Percentiles rank a stretch among this genome's conserved stretches.
Conservation (phyloP, 371 early-diverging fungal species). For the Rhizopus stolonifer region DNA sequence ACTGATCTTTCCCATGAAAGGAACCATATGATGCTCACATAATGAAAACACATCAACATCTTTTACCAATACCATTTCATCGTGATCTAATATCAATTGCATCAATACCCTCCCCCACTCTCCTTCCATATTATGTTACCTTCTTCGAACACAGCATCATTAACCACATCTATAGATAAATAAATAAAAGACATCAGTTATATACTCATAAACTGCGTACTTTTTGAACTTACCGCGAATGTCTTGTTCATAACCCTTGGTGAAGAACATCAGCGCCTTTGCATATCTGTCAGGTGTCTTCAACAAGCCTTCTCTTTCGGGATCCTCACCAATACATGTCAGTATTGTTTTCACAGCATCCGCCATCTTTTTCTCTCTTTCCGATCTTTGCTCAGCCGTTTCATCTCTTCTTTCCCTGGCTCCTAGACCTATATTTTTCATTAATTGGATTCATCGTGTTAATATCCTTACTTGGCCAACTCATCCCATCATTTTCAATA, state of each 20-base stretch:
- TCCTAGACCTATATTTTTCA: slow-evolving; percentile 49
- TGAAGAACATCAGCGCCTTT: slow-evolving; percentile 95
- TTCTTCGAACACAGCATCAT: slow-evolving; percentile 95
- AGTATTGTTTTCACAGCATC: slow-evolving; percentile 88
- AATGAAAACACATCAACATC: slow-evolving; percentile 93
- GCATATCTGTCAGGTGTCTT: slow-evolving; percentile 98
- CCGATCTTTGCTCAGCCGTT: slow-evolving; percentile 64
- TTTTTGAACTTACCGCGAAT: slow-evolving; percentile 58
- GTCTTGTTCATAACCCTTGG: slow-evolving; percentile 93
- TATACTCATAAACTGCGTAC: neutral
- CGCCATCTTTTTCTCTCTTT: slow-evolving; percentile 74
- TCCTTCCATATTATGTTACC: no score
- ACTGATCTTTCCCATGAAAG: slow-evolving; percentile 93
- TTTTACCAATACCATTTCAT: slow-evolving; percentile 97
- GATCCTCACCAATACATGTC: slow-evolving; percentile 94
- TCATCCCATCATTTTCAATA: slow-evolving; percentile 46
- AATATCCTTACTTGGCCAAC: slow-evolving; percentile 49
- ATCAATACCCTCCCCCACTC: neutral
- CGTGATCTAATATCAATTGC: slow-evolving; percentile 68
- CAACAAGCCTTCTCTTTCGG: slow-evolving; percentile 89
- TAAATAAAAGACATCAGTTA: neutral
- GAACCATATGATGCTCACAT: slow-evolving; percentile 99
- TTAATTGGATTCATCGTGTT: slow-evolving; percentile 1
- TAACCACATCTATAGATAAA: slow-evolving; percentile 66
- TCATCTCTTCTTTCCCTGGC: slow-evolving; percentile 80